These are phyloP conservation scores for Leccinum pallidistipes DNA, from an alignment of 1,284 basidiomycete genomes.

Conservation along the genomic window DNA sequence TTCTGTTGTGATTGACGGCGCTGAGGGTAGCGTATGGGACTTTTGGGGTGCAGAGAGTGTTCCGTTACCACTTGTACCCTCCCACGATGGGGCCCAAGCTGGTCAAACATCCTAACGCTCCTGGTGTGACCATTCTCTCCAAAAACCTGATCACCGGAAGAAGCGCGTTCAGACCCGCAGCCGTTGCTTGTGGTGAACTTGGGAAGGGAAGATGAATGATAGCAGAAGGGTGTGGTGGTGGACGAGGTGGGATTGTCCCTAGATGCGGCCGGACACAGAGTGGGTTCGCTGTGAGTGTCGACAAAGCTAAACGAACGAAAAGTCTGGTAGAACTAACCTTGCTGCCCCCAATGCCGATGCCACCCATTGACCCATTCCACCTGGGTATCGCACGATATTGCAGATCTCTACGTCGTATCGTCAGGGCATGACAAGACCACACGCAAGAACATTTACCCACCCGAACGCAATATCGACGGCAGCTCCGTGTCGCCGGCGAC, in stretches of 20 bases:
- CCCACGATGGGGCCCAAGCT: neutral
- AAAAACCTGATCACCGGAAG: neutral
- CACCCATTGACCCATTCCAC: neutral
- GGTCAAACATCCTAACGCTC: neutral
- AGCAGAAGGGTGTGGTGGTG: conserved; percentile 1
- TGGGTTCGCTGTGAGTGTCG: neutral
- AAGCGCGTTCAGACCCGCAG: neutral
- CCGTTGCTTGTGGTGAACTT: neutral
- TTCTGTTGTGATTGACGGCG: neutral
- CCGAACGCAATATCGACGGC: conserved; percentile 53
- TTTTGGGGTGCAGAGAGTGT: neutral
- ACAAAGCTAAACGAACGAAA: neutral
- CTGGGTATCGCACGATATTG: conserved; percentile 75
- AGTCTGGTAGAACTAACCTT: neutral
- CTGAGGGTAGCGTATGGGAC: neutral
- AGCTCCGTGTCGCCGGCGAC: conserved; percentile 67
- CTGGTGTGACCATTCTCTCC: neutral
- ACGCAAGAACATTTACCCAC: conserved; percentile 40
- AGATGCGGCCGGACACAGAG: neutral
- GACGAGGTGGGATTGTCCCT: neutral
- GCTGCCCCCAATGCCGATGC: neutral
- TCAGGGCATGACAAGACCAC: neutral
- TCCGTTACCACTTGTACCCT: neutral
- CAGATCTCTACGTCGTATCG: conserved; percentile 56
- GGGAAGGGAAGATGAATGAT: neutral